Evolutionary conservation across 169 alveolate species (phyloP).

Genomic region (Plasmodium blacklocki): DNA sequence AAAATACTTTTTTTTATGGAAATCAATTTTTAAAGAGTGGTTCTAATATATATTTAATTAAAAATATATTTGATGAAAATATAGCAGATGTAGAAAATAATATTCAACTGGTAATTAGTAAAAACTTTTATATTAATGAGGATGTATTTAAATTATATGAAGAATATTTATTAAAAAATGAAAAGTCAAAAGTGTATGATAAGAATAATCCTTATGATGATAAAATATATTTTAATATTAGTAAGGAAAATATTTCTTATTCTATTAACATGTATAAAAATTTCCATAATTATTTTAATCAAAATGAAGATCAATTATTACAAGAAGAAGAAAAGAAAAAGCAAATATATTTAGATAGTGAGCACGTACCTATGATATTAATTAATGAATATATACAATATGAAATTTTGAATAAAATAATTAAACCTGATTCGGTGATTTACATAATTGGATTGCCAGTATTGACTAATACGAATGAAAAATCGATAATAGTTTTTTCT

Average conservation of each 20-base stretch:
- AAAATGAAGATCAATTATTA: background rate
- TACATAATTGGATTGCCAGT: constrained; percentile 63
- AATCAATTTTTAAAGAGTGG: constrained; percentile 15
- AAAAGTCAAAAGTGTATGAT: background rate
- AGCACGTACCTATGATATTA: constrained; percentile 14
- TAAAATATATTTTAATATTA: background rate
- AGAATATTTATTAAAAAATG: constrained; percentile 15
- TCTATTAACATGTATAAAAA: constrained; percentile 35
- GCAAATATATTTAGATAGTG: background rate
- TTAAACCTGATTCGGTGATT: constrained; percentile 51
- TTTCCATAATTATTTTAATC: constrained; percentile 21
- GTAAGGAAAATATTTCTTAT: background rate
- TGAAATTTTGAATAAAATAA: constrained; percentile 30
- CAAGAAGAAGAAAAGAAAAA: background rate
- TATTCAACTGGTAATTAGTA: constrained; percentile 40
- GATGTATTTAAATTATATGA: constrained; percentile 36
- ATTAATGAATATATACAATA: constrained; percentile 49
- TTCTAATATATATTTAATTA: constrained; percentile 11
- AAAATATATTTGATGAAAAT: constrained; percentile 38
- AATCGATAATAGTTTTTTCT: constrained; percentile 60
- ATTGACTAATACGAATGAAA: constrained; percentile 64
- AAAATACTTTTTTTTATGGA: constrained; percentile 25
- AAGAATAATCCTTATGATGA: constrained; percentile 1
- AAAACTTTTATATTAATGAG: constrained; percentile 61
- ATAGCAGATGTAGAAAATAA: background rate